Evolutionary conservation across 441 rosid genomes (phyloP).

Genomic region (Flueggea neowawraea): DNA sequence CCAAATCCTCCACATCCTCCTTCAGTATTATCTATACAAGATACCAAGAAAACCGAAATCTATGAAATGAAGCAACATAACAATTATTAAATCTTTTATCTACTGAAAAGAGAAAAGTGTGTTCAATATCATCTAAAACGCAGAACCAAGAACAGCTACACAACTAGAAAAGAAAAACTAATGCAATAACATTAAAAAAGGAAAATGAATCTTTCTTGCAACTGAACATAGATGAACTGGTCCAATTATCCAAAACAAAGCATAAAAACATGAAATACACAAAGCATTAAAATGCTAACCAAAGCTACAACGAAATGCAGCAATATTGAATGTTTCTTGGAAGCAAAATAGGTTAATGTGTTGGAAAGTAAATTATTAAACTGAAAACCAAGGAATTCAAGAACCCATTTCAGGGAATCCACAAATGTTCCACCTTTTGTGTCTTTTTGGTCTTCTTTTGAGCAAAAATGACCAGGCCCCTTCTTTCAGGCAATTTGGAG

Average conservation of each 20-base stretch:
- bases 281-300: background rate
- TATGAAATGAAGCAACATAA: too few species aligned
- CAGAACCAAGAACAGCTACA: too few species aligned
- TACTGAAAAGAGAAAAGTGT: too few species aligned
- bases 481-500: conserved; percentile 35
- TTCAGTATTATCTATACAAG: conserved; percentile 68
- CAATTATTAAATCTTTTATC: too few species aligned
- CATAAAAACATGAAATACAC: background rate
- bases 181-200: too few species aligned
- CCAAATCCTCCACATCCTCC: conserved; percentile 71
- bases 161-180: too few species aligned
- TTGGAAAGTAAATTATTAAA: background rate
- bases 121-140: too few species aligned
- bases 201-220: too few species aligned
- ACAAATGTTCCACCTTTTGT: conserved; percentile 39
- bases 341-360: background rate
- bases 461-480: conserved; percentile 36
- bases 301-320: too few species aligned
- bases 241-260: background rate
- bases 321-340: background rate
- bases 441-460: conserved; percentile 74
- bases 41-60: background rate
- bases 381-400: background rate
- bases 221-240: too few species aligned
- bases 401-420: conserved; percentile 4